A percentile compares a stretch with the other conserved stretches of the same genome.
Conservation (phyloP, 179 eudicot species). For the Sideroxylon spinosum region DNA sequence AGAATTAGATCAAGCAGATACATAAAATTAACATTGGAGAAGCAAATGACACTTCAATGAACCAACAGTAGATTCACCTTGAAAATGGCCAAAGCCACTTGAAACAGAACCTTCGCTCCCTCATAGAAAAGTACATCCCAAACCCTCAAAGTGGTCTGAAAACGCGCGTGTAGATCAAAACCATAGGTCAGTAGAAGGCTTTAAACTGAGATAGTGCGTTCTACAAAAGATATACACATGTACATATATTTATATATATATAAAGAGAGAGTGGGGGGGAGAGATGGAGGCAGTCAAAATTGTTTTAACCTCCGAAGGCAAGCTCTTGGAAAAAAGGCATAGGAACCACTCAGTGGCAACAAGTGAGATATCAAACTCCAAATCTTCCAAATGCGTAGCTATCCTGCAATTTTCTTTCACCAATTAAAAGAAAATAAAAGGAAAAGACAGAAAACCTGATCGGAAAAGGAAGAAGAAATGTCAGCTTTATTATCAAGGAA, state of each 20-base stretch:
- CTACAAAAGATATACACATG: no score
- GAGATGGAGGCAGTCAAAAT: slow-evolving; percentile 1
- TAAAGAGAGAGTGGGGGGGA: slow-evolving; percentile 10
- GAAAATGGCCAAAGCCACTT: slow-evolving; percentile 90
- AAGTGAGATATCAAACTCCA: slow-evolving; percentile 93
- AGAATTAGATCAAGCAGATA: background rate
- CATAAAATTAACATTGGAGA: background rate
- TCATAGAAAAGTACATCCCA: slow-evolving; percentile 98
- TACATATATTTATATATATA: background rate
- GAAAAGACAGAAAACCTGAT: background rate
- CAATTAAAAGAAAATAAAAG: background rate
- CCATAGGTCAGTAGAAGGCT: background rate
- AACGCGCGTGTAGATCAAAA: slow-evolving; percentile 3
- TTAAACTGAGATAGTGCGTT: background rate
- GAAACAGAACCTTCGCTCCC: slow-evolving; percentile 81
- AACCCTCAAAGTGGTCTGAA: slow-evolving; percentile 85
- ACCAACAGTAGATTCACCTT: slow-evolving; percentile 41
- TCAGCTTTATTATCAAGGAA: background rate
- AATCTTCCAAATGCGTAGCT: slow-evolving; percentile 79
- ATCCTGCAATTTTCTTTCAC: slow-evolving; percentile 52
- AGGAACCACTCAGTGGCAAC: slow-evolving; percentile 97
- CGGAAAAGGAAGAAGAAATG: background rate
- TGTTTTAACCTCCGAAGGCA: slow-evolving; percentile 82
- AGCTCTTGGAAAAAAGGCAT: slow-evolving; percentile 92
- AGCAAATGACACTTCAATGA: background rate